phyloP scores from a whole-genome alignment of 1,284 basidiomycete genomes.

The Cryptococcus maquisensis region DNA sequence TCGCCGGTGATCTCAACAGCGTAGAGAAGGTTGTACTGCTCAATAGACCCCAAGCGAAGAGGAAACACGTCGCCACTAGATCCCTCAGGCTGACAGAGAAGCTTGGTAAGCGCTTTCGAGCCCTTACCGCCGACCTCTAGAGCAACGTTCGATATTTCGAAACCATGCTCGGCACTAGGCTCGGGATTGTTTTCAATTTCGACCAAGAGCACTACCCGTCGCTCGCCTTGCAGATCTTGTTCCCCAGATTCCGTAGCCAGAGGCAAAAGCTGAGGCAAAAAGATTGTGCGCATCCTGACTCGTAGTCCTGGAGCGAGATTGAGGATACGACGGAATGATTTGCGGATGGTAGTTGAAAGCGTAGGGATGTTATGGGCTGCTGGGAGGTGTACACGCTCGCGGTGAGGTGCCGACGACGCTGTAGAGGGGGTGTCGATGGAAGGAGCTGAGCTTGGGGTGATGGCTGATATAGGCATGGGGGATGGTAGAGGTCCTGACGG shows the following conservation, averaged over 20 bases:
- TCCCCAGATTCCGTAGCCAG: conserved; percentile 46
- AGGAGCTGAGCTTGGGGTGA: conserved; percentile 7
- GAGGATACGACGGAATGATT: conserved; percentile 76
- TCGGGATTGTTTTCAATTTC: conserved; percentile 61
- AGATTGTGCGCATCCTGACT: conserved; percentile 81
- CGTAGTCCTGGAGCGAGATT: conserved; percentile 72
- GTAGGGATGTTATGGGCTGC: conserved; percentile 4
- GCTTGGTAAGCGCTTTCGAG: conserved; percentile 56
- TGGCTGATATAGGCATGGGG: conserved; percentile 16
- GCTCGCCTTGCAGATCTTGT: conserved; percentile 65
- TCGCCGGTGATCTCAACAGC: conserved; percentile 56
- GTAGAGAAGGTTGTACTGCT: conserved; percentile 83
- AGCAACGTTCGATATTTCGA: conserved; percentile 66
- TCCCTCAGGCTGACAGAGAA: conserved; percentile 48
- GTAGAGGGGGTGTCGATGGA: conserved; percentile 15
- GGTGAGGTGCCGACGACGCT: conserved; percentile 16
- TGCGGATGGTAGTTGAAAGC: conserved; percentile 60
- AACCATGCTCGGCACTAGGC: conserved; percentile 50
- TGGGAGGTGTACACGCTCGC: conserved; percentile 16
- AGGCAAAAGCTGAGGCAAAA: conserved; percentile 68
- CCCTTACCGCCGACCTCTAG: conserved; percentile 71
- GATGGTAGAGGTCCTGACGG: conserved; percentile 8
- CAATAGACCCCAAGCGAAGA: conserved; percentile 60
- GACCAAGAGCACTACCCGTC: conserved; percentile 76
- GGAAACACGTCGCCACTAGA: conserved; percentile 61